Evolutionary conservation across 257 asterid species (phyloP).

Genomic region (Sherardia arvensis): DNA sequence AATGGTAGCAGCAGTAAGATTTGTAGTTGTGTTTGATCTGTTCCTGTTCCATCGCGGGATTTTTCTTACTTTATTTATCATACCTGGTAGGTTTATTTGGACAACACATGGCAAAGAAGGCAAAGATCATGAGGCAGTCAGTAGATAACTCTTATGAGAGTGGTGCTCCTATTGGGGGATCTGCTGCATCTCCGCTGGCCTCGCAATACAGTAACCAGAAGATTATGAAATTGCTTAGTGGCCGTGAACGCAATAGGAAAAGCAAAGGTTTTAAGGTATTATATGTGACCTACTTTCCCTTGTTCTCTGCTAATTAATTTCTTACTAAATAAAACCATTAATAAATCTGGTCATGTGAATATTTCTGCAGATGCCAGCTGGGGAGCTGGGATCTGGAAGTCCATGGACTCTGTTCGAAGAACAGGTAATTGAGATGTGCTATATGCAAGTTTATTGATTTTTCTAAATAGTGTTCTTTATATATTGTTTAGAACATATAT

Average conservation of each 20-base stretch:
- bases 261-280: conserved; percentile 66
- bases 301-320: background rate
- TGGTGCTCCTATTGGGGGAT: conserved; percentile 43
- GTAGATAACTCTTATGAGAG: conserved; percentile 67
- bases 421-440: conserved; percentile 38
- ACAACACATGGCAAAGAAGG: conserved; percentile 66
- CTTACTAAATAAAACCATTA: background rate
- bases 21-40: conserved; percentile 11
- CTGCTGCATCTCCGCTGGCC: conserved; percentile 79
- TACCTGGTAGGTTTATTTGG: conserved; percentile 62
- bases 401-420: conserved; percentile 88
- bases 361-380: conserved; percentile 56
- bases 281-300: background rate
- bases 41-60: conserved; percentile 8
- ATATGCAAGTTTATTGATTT: background rate
- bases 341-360: conserved; percentile 19
- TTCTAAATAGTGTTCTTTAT: background rate
- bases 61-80: conserved; percentile 12
- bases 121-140: conserved; percentile 60
- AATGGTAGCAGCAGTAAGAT: conserved; percentile 59
- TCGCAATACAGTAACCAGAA: conserved; percentile 86
- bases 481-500: background rate
- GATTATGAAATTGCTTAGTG: conserved; percentile 61
- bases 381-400: conserved; percentile 62
- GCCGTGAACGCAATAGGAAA: conserved; percentile 85